Conservation (phyloP, 2,329 filamentous ascomycete species). For the Polytolypa hystricis region DNA sequence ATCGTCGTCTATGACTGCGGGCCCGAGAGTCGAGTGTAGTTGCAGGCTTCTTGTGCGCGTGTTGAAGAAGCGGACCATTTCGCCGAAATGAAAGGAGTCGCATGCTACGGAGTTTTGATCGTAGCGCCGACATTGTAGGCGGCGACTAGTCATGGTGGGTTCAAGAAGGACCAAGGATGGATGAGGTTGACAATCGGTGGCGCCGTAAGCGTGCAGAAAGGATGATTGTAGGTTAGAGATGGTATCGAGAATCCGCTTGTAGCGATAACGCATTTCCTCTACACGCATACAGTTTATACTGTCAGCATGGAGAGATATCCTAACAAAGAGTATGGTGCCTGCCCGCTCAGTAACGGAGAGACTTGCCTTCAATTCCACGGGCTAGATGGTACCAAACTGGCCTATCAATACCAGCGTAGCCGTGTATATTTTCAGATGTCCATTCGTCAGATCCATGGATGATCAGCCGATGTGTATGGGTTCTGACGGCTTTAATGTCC, state of each 20-base stretch:
- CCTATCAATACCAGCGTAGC: slow-evolving; percentile 10
- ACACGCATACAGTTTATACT: background rate
- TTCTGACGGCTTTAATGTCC: slow-evolving; percentile 17
- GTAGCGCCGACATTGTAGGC: slow-evolving; percentile 29
- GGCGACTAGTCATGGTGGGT: slow-evolving; percentile 12
- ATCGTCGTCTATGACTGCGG: background rate
- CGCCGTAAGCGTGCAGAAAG: slow-evolving; percentile 32
- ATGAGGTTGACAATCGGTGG: slow-evolving; percentile 19
- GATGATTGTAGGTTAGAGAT: slow-evolving; percentile 32
- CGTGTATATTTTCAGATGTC: slow-evolving; percentile 20
- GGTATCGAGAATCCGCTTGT: slow-evolving; percentile 31
- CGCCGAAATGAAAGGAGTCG: slow-evolving; percentile 34
- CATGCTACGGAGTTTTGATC: slow-evolving; percentile 33
- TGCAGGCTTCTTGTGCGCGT: slow-evolving; percentile 31
- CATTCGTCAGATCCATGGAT: slow-evolving; percentile 28
- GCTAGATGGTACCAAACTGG: slow-evolving; percentile 28
- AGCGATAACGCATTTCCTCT: slow-evolving; percentile 35
- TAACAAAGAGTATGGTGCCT: slow-evolving; percentile 2
- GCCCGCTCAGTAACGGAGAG: background rate
- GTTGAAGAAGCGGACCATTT: slow-evolving; percentile 34
- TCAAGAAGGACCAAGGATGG: slow-evolving; percentile 7
- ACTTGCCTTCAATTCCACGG: slow-evolving; percentile 30
- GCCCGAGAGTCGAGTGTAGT: slow-evolving; percentile 30
- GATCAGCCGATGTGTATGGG: slow-evolving; percentile 26
- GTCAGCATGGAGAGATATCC: too few relatives aligned